These are phyloP conservation scores for Lophiotrema nucula DNA, from an alignment of 495 filamentous ascomycete genomes.

Conservation along the genomic window DNA sequence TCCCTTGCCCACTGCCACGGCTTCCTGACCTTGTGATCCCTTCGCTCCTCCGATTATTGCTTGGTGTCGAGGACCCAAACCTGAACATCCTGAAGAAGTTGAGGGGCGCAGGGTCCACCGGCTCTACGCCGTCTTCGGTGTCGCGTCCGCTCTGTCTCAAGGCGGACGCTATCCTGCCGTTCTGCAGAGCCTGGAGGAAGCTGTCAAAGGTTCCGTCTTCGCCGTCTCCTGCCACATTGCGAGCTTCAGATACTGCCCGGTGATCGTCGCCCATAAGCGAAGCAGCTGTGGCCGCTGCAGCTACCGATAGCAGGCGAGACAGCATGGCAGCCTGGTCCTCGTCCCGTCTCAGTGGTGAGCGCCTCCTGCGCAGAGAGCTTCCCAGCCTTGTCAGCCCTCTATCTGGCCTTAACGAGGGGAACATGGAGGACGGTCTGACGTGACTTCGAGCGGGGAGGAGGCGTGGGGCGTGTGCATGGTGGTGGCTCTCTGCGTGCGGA, in stretches of 20 bases:
- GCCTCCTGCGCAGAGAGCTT: conserved; percentile 39
- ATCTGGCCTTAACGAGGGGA: conserved; percentile 37
- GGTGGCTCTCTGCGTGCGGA: conserved; percentile 1
- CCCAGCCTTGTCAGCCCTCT: conserved; percentile 41
- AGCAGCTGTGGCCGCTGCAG: conserved; percentile 48
- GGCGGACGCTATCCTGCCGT: conserved; percentile 46
- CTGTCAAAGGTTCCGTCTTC: conserved; percentile 49
- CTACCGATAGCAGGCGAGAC: conserved; percentile 46
- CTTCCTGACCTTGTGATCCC: conserved; percentile 10
- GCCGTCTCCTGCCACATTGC: conserved; percentile 38
- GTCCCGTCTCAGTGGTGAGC: conserved; percentile 39
- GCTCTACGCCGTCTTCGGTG: conserved; percentile 30
- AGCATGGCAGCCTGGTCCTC: conserved; percentile 49
- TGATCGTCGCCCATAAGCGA: conserved; percentile 48
- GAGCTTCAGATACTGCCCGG: conserved; percentile 41
- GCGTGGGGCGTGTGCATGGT: conserved; percentile 11
- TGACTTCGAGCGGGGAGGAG: conserved; percentile 16
- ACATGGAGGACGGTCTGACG: conserved; percentile 25
- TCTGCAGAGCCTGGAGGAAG: conserved; percentile 47
- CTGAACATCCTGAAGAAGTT: conserved; percentile 52
- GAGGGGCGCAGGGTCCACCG: conserved; percentile 36
- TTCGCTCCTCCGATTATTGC: conserved; percentile 20
- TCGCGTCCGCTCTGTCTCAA: conserved; percentile 40
- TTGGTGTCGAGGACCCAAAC: conserved; percentile 42
- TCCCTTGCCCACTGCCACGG: conserved; percentile 5